A percentile compares a stretch with the other conserved stretches of the same genome.
Evolutionary conservation across 2,329 filamentous ascomycete species (phyloP).

Genomic region (Curvularia sp.): DNA sequence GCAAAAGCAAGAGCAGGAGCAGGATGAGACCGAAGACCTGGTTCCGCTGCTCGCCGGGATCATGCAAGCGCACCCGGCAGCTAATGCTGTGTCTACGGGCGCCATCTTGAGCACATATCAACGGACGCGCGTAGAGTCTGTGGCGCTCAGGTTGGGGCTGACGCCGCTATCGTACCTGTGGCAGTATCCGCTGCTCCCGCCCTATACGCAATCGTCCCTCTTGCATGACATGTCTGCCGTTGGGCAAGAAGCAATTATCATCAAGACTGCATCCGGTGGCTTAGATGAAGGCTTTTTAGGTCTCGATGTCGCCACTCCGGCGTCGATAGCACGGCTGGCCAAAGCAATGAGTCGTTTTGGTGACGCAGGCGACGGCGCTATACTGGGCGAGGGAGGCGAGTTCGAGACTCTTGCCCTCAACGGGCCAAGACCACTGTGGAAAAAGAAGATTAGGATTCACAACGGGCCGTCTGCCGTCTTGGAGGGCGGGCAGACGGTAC

Average conservation of each 20-base stretch:
- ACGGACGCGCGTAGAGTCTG: slow-evolving; percentile 91
- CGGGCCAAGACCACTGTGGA: slow-evolving; percentile 78
- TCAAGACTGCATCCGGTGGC: slow-evolving; percentile 93
- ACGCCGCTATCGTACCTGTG: slow-evolving; percentile 86
- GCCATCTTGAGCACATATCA: slow-evolving; percentile 96
- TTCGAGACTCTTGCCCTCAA: slow-evolving; percentile 92
- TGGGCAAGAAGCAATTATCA: slow-evolving; percentile 84
- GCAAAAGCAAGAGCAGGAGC: slow-evolving; percentile 22
- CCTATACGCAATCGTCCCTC: slow-evolving; percentile 60
- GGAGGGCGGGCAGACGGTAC: slow-evolving; percentile 79
- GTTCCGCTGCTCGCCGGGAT: slow-evolving; percentile 75
- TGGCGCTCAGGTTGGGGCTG: slow-evolving; percentile 83
- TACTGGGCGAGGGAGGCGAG: slow-evolving; percentile 92
- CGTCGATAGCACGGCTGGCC: slow-evolving; percentile 57
- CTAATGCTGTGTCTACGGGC: slow-evolving; percentile 86
- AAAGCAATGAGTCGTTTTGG: slow-evolving; percentile 73
- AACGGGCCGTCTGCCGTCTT: slow-evolving; percentile 64
- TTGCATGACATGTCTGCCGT: slow-evolving; percentile 81
- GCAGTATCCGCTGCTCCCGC: slow-evolving; percentile 82
- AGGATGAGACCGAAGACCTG: slow-evolving; percentile 89
- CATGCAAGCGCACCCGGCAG: slow-evolving; percentile 73
- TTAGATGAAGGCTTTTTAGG: slow-evolving; percentile 82
- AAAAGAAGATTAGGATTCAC: slow-evolving; percentile 70
- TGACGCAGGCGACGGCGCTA: slow-evolving; percentile 68
- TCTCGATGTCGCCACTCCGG: slow-evolving; percentile 72